phyloP scores from a whole-genome alignment of 2,329 filamentous ascomycete species.

The Aspergillus fructus region DNA sequence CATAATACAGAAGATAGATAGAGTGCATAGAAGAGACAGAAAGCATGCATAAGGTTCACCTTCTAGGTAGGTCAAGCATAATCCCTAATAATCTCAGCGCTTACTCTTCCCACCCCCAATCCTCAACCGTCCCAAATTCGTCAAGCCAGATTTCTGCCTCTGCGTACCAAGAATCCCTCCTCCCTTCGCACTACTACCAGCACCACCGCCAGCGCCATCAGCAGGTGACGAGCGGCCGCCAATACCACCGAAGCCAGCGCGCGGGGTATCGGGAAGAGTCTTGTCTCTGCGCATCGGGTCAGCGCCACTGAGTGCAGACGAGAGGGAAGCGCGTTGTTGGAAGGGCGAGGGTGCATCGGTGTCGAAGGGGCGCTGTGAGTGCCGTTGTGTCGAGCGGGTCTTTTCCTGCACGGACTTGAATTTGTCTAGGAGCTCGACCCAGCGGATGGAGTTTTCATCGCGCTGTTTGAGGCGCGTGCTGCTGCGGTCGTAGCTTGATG shows the following conservation, averaged over 20 bases:
- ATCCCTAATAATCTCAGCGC: slow-evolving; percentile 24
- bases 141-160: slow-evolving; percentile 64
- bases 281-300: slow-evolving; percentile 33
- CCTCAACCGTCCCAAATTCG: slow-evolving; percentile 70
- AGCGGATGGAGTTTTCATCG: slow-evolving; percentile 82
- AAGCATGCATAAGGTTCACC: neutral
- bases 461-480: slow-evolving; percentile 71
- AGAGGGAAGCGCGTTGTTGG: slow-evolving; percentile 36
- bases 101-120: slow-evolving; percentile 62
- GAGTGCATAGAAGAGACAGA: too few relatives aligned
- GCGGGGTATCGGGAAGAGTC: slow-evolving; percentile 33
- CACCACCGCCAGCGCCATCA: slow-evolving; percentile 11
- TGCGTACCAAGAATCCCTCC: slow-evolving; percentile 38
- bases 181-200: slow-evolving; percentile 13
- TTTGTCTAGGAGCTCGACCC: slow-evolving; percentile 91
- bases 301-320: slow-evolving; percentile 32
- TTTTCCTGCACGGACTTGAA: slow-evolving; percentile 89
- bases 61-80: too few relatives aligned
- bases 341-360: slow-evolving; percentile 46
- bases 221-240: slow-evolving; percentile 36
- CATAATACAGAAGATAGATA: neutral
- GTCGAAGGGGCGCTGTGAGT: slow-evolving; percentile 35
- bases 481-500: slow-evolving; percentile 64
- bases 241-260: slow-evolving; percentile 21
- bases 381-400: slow-evolving; percentile 56